Conservation (phyloP, 1,284 basidiomycete species). For the Vanrija humicola region DNA sequence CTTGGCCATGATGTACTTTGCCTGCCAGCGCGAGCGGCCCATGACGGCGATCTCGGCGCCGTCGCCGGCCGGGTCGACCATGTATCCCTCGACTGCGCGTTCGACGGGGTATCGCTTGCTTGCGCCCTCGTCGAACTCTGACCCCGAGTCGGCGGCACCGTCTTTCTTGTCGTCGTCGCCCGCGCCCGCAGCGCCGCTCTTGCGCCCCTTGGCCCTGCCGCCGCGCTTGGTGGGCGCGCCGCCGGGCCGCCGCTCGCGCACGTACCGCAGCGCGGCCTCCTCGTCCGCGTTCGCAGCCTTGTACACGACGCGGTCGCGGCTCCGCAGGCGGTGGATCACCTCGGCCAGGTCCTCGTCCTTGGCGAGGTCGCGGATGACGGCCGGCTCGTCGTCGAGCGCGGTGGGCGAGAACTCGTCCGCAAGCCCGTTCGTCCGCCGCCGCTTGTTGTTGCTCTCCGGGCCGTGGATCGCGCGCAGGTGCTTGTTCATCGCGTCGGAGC, state of each 20-base stretch:
- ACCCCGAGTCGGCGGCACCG: constrained; percentile 6
- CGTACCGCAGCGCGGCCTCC: constrained; percentile 11
- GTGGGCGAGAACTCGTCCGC: background rate
- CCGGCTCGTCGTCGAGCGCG: constrained; percentile 10
- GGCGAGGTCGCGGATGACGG: constrained; percentile 13
- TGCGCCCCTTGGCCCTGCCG: constrained; percentile 3
- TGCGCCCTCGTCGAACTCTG: constrained; percentile 28
- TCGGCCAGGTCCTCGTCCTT: constrained; percentile 20
- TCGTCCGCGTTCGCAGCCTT: constrained; percentile 8
- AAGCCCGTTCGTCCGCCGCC: background rate
- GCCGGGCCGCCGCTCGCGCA: constrained; percentile 15
- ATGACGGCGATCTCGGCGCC: constrained; percentile 27
- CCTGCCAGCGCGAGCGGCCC: constrained; percentile 33
- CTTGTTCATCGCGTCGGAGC: constrained; percentile 84
- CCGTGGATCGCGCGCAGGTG: constrained; percentile 33
- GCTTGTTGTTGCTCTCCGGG: constrained; percentile 5
- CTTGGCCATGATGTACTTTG: constrained; percentile 42
- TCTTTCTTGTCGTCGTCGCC: background rate
- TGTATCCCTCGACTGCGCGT: constrained; percentile 16
- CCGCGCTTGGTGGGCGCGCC: constrained; percentile 12
- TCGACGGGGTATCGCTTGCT: constrained; percentile 16
- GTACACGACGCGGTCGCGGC: constrained; percentile 8
- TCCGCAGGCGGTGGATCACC: constrained; percentile 12
- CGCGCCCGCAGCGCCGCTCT: background rate
- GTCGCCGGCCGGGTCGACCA: constrained; percentile 15